Evolutionary conservation across 371 early-diverging fungal genomes (phyloP).

Genomic region (Phascolomyces articulosus): DNA sequence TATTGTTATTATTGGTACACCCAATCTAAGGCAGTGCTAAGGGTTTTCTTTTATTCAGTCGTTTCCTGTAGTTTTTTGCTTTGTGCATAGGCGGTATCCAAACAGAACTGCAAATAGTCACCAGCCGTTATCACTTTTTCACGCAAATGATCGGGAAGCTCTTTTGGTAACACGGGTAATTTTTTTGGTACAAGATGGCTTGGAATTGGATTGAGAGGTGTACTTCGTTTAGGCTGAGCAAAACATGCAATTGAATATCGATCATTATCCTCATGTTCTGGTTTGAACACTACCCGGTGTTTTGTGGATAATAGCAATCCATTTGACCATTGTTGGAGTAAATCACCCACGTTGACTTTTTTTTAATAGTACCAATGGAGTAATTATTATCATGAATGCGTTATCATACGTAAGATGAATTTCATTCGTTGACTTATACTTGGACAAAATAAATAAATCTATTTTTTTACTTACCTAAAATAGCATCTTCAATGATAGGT

Average conservation of each 20-base stretch:
- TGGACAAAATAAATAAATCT: too few relatives aligned
- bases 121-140: slow-evolving; percentile 2
- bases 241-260: slow-evolving; percentile 68
- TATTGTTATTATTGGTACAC: too few relatives aligned
- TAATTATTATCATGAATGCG: too few relatives aligned
- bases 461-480: slow-evolving; percentile 43
- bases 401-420: too few relatives aligned
- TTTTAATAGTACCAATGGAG: too few relatives aligned
- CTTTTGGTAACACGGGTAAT: background rate
- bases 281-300: slow-evolving; percentile 62
- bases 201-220: slow-evolving; percentile 13
- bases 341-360: slow-evolving; percentile 65
- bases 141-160: background rate
- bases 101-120: slow-evolving; percentile 14
- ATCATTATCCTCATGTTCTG: slow-evolving; percentile 35
- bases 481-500: slow-evolving; percentile 48
- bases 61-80: too few relatives aligned
- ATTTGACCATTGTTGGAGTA: slow-evolving; percentile 69
- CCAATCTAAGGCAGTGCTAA: too few relatives aligned
- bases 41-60: too few relatives aligned
- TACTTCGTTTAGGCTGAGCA: slow-evolving; percentile 29
- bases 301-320: slow-evolving; percentile 61
- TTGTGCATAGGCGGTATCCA: slow-evolving; percentile 11
- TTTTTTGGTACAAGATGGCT: slow-evolving; percentile 10
- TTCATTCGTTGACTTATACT: too few relatives aligned